Evolutionary conservation across 768 basidiomycete species (phyloP).

Genomic region (Guyanaporus albipodus): DNA sequence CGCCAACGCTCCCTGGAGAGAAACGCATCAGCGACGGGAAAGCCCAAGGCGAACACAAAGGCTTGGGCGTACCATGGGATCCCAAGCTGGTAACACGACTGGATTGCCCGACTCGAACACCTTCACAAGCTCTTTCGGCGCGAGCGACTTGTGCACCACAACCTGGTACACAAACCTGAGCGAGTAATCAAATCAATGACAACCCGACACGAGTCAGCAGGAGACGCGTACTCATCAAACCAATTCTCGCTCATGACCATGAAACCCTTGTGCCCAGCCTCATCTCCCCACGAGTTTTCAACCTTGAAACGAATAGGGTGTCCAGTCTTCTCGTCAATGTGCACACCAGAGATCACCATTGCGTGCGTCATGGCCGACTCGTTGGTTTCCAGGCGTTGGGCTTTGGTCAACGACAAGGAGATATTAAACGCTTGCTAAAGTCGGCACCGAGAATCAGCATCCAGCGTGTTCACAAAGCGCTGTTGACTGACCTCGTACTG

Average conservation of each 20-base stretch:
- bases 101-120: constrained; percentile 68
- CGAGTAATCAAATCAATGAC: constrained; percentile 1
- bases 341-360: constrained; percentile 83
- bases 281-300: constrained; percentile 92
- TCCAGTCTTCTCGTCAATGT: constrained; percentile 66
- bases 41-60: neutral
- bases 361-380: constrained; percentile 95
- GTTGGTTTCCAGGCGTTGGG: constrained; percentile 73
- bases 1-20: constrained; percentile 23
- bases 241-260: constrained; percentile 90
- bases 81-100: constrained; percentile 82
- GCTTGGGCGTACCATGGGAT: constrained; percentile 37
- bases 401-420: constrained; percentile 75
- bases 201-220: neutral
- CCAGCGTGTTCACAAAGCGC: neutral
- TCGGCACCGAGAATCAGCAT: constrained; percentile 4
- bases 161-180: constrained; percentile 87
- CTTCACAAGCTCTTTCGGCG: constrained; percentile 75
- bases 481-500: constrained; percentile 62
- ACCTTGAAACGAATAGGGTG: constrained; percentile 90
- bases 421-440: constrained; percentile 78
- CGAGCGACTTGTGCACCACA: constrained; percentile 77
- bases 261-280: constrained; percentile 76
- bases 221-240: constrained; percentile 76
- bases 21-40: neutral